phyloP scores from a whole-genome alignment of 2,329 filamentous ascomycete species.

The Cercospora beticola region DNA sequence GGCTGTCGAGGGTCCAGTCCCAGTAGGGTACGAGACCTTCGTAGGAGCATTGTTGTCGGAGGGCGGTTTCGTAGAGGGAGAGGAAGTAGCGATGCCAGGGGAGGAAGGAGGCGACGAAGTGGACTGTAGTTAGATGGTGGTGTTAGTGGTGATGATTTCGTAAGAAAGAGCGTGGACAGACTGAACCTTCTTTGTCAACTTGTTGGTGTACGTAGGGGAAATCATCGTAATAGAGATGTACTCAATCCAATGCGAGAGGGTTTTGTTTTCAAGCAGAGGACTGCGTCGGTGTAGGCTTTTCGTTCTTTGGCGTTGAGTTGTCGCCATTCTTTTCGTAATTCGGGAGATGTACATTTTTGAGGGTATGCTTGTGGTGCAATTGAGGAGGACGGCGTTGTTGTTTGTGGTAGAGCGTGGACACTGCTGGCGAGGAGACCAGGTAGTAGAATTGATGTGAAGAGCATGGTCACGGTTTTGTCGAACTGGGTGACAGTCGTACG shows the following conservation, averaged over 20 bases:
- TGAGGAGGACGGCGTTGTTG: no score
- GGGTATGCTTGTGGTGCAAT: no score
- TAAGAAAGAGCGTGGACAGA: no score
- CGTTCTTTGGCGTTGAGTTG: background rate
- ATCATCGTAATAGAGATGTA: slow-evolving; percentile 26
- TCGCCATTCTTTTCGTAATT: no score
- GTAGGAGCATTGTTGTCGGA: slow-evolving; percentile 46
- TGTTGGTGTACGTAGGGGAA: slow-evolving; percentile 12
- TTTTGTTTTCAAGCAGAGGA: slow-evolving; percentile 34
- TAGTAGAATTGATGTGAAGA: no score
- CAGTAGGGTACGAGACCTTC: slow-evolving; percentile 36
- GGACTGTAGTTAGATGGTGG: background rate
- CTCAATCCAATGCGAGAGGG: slow-evolving; percentile 27
- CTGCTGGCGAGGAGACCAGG: no score
- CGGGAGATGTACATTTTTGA: no score
- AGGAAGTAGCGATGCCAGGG: slow-evolving; percentile 47
- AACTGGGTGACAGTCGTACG: no score
- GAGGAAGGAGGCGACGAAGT: slow-evolving; percentile 30
- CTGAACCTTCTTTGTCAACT: background rate
- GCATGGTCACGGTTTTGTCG: no score
- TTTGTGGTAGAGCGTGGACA: no score
- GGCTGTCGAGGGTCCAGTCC: slow-evolving; percentile 29
- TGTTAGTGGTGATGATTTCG: no score
- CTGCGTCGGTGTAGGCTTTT: slow-evolving; percentile 35
- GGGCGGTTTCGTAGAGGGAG: slow-evolving; percentile 45